phyloP scores from a whole-genome alignment of 495 filamentous ascomycete genomes.

The Tuber microsphaerosporum region DNA sequence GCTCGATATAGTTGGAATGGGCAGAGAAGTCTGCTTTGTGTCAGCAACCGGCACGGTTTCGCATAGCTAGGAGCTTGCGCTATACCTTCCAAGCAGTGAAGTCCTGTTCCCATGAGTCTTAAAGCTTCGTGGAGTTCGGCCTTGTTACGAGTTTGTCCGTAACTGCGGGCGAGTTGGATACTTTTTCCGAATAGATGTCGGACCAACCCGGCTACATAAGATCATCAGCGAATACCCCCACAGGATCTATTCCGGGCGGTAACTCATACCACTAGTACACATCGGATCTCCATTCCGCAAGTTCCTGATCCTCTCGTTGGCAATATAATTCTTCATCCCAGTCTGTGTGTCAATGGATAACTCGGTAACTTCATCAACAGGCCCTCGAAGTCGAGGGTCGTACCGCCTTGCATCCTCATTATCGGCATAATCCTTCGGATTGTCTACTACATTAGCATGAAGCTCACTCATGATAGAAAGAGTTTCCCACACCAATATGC shows the following conservation, averaged over 20 bases:
- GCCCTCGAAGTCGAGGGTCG: conserved; percentile 68
- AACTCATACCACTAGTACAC: conserved; percentile 34
- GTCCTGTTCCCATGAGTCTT: conserved; percentile 72
- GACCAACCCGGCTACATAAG: conserved; percentile 55
- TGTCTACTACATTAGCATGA: conserved; percentile 45
- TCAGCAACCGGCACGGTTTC: background rate
- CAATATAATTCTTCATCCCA: conserved; percentile 90
- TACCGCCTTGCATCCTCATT: conserved; percentile 78
- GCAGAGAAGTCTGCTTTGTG: conserved; percentile 62
- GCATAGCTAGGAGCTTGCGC: background rate
- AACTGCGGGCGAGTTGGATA: conserved; percentile 67
- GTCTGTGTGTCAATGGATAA: conserved; percentile 66
- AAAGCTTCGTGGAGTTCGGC: conserved; percentile 76
- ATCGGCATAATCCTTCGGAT: conserved; percentile 73
- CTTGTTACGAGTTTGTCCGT: conserved; percentile 55
- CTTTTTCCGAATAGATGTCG: conserved; percentile 62
- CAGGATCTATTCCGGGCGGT: background rate
- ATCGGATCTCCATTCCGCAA: conserved; percentile 53
- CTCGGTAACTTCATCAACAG: conserved; percentile 70
- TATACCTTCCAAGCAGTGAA: conserved; percentile 75
- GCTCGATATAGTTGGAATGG: conserved; percentile 83
- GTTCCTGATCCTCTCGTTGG: conserved; percentile 66
- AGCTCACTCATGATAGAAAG: background rate
- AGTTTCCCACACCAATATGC: conserved; percentile 55
- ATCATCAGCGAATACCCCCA: background rate